Base-by-base conservation (phyloP, 2,329 filamentous ascomycete genomes). In the Laburnicola sp. region DNA sequence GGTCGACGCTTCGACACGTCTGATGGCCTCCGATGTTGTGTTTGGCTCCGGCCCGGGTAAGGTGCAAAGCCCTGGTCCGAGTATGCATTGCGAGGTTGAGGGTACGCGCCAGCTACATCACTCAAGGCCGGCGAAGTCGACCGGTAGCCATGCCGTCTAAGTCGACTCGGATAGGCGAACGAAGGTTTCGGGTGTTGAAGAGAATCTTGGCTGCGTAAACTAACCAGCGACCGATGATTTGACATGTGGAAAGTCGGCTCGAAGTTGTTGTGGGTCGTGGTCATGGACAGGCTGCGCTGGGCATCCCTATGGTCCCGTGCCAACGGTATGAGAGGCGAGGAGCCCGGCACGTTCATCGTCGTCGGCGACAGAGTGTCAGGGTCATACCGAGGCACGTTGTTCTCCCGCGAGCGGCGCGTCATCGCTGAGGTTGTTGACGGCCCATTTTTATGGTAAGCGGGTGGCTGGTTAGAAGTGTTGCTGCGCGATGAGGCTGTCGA, bases 121-220 rank as follows among this genome's bases (percentile, higher is more conserved):
- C 74, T 78, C 65, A 75, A 57, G 6, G 75, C 73, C 31, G 76
- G 75, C 21, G 77, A 79, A 9, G 66, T 63, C 16, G 76, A 69
- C 21, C 76, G 70, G 55, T 75, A 73, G 10, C 72, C 72, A 10
- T 73, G 71, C 27, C 74, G 72, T 53, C 72, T 73, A 52, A 75
- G 67, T 39, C 75, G 68, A 44, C 70, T 70, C 2, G 74, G 75
- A 55, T 78, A 77, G 5, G 64, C 63, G 58, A 75, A 76, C 21
- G 74, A 72, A 25, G 71, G 75, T 40, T 66, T 65, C 9, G 70
- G 64, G 28, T 73, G 69, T 40, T 62, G 70, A 42, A 64, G 53
- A 23, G 57, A 57, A 22, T 74, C 74, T 40, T 74, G 70, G 51
- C 72, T 71, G 57, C 76, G 73, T 37, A 79, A 59, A 57, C 75